phyloP scores from a whole-genome alignment of 768 basidiomycete genomes.

The Krasilnikovozyma curviuscula region DNA sequence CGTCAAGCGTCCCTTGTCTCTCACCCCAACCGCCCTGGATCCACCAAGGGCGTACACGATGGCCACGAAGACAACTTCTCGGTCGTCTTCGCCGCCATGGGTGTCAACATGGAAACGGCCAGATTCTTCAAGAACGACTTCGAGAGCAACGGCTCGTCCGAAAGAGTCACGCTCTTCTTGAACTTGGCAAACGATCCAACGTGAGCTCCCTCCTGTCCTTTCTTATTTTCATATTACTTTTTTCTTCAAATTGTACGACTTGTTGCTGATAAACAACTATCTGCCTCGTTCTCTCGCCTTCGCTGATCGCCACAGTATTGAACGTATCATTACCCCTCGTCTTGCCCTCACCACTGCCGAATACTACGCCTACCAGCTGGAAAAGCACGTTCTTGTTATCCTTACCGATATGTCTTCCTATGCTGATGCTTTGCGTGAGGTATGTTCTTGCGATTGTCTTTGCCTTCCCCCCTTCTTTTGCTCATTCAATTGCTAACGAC shows the following conservation, averaged over 20 bases:
- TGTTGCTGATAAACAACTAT: not conserved
- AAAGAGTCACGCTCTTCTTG: constrained; percentile 93
- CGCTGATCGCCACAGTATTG: constrained; percentile 37
- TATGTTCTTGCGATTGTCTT: constrained; percentile 28
- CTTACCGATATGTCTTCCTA: constrained; percentile 98
- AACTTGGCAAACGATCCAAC: constrained; percentile 98
- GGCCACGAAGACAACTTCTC: constrained; percentile 99
- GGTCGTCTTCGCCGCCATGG: constrained; percentile 99
- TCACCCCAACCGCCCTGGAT: constrained; percentile 62
- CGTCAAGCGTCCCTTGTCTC: constrained; percentile 94
- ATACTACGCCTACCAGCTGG: constrained; percentile 97
- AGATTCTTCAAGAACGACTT: constrained; percentile 99
- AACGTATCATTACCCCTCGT: constrained; percentile 97
- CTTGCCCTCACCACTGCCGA: constrained; percentile 95
- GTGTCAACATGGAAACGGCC: constrained; percentile 99
- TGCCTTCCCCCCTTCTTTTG: constrained; percentile 14
- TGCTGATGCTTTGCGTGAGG: constrained; percentile 87
- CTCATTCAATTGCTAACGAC: no score
- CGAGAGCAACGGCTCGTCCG: constrained; percentile 91
- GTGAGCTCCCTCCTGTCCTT: constrained; percentile 18
- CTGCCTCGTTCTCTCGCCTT: not conserved
- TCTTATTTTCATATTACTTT: not conserved
- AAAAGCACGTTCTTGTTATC: constrained; percentile 98
- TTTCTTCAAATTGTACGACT: not conserved
- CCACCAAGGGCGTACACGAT: constrained; percentile 86